Conservation (phyloP, 495 filamentous ascomycete species). For the Hypoxylon trugodes region DNA sequence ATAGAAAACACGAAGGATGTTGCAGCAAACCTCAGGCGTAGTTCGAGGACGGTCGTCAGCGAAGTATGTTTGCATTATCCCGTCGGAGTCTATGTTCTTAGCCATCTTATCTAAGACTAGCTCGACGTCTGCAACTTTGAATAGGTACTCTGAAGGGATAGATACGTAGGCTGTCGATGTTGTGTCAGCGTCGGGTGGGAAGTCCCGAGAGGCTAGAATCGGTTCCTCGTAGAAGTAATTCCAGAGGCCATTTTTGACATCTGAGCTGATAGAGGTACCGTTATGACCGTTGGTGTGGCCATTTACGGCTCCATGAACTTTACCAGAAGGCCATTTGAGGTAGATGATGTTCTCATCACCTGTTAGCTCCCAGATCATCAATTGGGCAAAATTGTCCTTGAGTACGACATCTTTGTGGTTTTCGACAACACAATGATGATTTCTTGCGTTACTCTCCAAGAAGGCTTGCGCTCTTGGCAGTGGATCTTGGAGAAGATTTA, state of each 20-base stretch:
- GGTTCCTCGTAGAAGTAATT: conserved; percentile 30
- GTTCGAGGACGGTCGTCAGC: conserved; percentile 10
- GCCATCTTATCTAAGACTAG: conserved; percentile 22
- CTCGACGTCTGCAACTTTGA: conserved; percentile 17
- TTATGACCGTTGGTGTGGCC: neutral
- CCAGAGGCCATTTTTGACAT: conserved; percentile 18
- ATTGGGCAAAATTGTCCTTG: conserved; percentile 38
- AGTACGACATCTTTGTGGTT: conserved; percentile 8
- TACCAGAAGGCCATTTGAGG: conserved; percentile 31
- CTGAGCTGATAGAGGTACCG: neutral
- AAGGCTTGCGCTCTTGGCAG: conserved; percentile 2
- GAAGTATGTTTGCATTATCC: conserved; percentile 39
- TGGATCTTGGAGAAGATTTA: conserved; percentile 9
- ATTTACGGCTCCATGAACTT: neutral
- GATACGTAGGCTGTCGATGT: conserved; percentile 40
- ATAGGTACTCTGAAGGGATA: conserved; percentile 10
- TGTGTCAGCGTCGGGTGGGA: conserved; percentile 35
- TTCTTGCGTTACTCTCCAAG: conserved; percentile 12
- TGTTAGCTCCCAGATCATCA: conserved; percentile 35
- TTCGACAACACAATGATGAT: conserved; percentile 17
- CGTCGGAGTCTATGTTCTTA: conserved; percentile 24
- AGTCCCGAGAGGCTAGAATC: conserved; percentile 10
- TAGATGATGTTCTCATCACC: conserved; percentile 29
- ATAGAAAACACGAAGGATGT: conserved; percentile 36
- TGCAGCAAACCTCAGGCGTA: conserved; percentile 28